A percentile compares a stretch with the other conserved stretches of the same genome.
phyloP scores from a whole-genome alignment of 2,329 filamentous ascomycete genomes.

The Beauveria brongniartii region DNA sequence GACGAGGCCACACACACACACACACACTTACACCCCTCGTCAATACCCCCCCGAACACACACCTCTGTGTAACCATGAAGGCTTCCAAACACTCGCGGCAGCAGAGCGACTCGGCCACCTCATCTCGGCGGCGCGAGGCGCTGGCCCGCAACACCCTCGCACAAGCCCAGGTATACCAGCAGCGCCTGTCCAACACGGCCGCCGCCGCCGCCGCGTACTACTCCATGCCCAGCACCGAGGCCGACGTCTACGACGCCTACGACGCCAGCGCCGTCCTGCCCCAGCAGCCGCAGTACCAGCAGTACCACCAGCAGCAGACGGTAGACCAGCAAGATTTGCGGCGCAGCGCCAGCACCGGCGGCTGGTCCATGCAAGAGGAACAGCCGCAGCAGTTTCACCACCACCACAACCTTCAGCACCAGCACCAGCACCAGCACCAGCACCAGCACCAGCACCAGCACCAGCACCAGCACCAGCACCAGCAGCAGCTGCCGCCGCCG shows the following conservation, averaged over 20 bases:
- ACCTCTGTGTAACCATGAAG: neutral
- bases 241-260: conserved; percentile 3
- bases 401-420: neutral
- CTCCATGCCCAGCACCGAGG: neutral
- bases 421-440: neutral
- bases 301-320: neutral
- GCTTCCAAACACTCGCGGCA: neutral
- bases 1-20: neutral
- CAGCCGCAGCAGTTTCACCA: neutral
- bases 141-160: conserved; percentile 3
- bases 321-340: neutral
- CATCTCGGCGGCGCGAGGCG: neutral
- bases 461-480: neutral
- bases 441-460: neutral
- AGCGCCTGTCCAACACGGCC: neutral
- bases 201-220: neutral
- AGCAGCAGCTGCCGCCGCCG: neutral
- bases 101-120: conserved; percentile 1
- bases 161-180: conserved; percentile 4
- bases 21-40: neutral
- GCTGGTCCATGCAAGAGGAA: conserved; percentile 1
- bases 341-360: conserved; percentile 2
- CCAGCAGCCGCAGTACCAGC: neutral
- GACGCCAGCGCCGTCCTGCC: neutral
- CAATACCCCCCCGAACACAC: neutral